Percentiles rank a stretch among this genome's conserved stretches.
These are phyloP conservation scores for Solanum sparsipilum DNA, from an alignment of 257 asterid species.

Conservation along the genomic window DNA sequence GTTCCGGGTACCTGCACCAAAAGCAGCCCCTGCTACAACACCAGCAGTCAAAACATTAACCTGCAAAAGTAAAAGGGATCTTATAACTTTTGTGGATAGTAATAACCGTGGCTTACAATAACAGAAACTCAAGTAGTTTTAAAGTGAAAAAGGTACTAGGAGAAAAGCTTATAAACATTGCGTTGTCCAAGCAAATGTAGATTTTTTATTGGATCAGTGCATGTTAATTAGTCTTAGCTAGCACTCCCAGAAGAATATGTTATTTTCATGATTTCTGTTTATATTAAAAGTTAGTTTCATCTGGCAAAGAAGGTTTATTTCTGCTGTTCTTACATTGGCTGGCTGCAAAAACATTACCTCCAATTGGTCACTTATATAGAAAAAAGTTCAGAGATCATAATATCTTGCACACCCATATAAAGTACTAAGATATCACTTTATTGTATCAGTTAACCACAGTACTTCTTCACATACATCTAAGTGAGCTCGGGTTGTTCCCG, in stretches of 20 bases:
- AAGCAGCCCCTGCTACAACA: slow-evolving; percentile 68
- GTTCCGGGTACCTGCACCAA: slow-evolving; percentile 63
- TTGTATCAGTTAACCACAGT: neutral
- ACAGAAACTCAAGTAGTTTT: neutral
- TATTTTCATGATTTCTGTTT: neutral
- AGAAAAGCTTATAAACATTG: neutral
- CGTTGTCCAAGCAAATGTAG: neutral
- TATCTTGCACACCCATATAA: neutral
- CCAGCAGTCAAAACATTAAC: slow-evolving; percentile 66
- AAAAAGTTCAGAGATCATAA: neutral
- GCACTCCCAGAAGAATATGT: neutral
- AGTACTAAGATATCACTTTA: neutral
- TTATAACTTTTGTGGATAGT: neutral
- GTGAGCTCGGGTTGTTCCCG: neutral
- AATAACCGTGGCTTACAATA: neutral
- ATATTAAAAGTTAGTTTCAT: neutral
- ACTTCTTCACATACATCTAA: neutral
- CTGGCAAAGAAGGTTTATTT: neutral
- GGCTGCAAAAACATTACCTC: neutral
- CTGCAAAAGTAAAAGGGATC: neutral
- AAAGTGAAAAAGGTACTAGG: neutral
- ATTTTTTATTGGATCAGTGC: neutral
- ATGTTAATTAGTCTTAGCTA: neutral
- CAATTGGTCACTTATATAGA: neutral
- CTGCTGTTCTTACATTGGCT: neutral